Evolutionary conservation across 2,329 filamentous ascomycete genomes (phyloP).

Genomic region (Fusarium euwallaceae): DNA sequence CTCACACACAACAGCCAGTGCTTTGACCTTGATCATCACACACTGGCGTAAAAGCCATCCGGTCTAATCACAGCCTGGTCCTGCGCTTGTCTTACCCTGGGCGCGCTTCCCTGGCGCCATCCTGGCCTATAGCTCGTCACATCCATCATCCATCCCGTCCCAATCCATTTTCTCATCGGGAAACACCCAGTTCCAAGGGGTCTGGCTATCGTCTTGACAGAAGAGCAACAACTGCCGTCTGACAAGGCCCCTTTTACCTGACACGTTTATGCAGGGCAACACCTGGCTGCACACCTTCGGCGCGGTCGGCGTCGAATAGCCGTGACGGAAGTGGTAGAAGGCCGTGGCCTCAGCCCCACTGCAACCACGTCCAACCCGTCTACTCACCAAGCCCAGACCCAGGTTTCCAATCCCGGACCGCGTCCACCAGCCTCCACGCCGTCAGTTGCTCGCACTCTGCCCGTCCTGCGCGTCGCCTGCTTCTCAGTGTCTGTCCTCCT

Average conservation of each 20-base stretch:
- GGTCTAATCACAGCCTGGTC: slow-evolving; percentile 7
- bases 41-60: not conserved
- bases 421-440: slow-evolving; percentile 45
- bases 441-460: not conserved
- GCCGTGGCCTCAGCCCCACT: slow-evolving; percentile 39
- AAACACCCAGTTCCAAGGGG: not conserved
- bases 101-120: slow-evolving; percentile 21
- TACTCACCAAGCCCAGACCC: slow-evolving; percentile 27
- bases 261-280: slow-evolving; percentile 34
- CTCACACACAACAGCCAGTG: not conserved
- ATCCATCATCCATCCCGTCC: not conserved
- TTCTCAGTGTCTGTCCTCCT: slow-evolving; percentile 21
- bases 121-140: slow-evolving; percentile 19
- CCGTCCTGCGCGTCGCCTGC: slow-evolving; percentile 17
- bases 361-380: slow-evolving; percentile 39
- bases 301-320: slow-evolving; percentile 38
- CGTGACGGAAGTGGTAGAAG: slow-evolving; percentile 37
- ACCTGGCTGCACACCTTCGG: slow-evolving; percentile 31
- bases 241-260: slow-evolving; percentile 18
- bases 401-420: slow-evolving; percentile 47
- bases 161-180: not conserved
- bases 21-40: slow-evolving; percentile 8
- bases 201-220: not conserved
- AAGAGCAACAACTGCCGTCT: not conserved
- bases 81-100: slow-evolving; percentile 32